Base-by-base conservation (phyloP, 176 grass and related monocot genomes). In the Saccharum officinarum region DNA sequence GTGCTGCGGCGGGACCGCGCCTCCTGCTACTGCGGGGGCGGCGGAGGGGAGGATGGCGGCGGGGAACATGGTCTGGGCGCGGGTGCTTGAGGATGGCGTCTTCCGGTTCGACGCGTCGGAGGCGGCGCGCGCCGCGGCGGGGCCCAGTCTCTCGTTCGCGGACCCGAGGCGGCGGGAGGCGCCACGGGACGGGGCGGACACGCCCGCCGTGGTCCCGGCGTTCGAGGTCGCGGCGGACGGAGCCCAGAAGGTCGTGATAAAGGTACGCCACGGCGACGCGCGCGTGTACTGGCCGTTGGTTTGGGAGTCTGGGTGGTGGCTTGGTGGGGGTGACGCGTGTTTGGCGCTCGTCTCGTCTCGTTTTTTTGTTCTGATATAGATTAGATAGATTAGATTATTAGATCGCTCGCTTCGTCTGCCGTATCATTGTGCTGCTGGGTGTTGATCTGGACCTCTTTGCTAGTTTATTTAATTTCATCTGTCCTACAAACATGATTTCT, bases 81-180 rank as follows among this genome's bases (percentile, higher is more conserved):
- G 80, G 28, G 80, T 95, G 36, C 85, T 98, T 12, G 93, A 92
- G 86, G 87, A 89, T 10, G 93, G 93, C 7, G 91, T 98, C 42
- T 98, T 95, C 87, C 86, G 95, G 31, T 98, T 93, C 82, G 95
- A 98, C 87, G 89, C 89, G 77, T 93, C 95, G 28, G 89, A 45
- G 80, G 66, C 40, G 8, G 85, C 92, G 76, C 89, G 92, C 15
- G 85, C 80, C 10, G 69, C 69, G 49, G 95, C 91, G 33, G 83
- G 78, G 69, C 92, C 91, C 16, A 98, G 93, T 83, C 76, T 95
- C 10, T 95, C 95, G 11, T 98, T 98, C 67, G 89, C 54, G 57
- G 85, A 93, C 67, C 87, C 87, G 34, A 50, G 60, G 16, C 79
- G 80, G 55, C 77, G 95, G 80, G 93, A 95, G 87, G 87, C 47